Conservation (phyloP, 192 early-diverging fungal genomes). For the Umbelopsis isabellina region DNA sequence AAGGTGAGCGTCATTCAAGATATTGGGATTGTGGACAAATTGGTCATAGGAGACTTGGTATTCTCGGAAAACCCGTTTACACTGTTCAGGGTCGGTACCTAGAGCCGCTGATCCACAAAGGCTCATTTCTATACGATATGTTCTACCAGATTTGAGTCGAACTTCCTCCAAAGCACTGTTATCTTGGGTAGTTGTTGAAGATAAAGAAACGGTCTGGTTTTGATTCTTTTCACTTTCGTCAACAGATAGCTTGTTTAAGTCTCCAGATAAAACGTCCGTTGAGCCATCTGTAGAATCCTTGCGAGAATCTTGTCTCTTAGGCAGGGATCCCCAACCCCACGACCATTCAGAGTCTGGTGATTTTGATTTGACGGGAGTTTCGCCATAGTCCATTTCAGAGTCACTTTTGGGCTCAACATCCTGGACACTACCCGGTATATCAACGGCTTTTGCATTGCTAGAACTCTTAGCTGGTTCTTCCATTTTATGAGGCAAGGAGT, state of each 20-base stretch:
- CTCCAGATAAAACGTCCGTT: background rate
- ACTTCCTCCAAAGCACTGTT: conserved; percentile 15
- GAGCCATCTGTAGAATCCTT: background rate
- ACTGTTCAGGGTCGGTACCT: conserved; percentile 43
- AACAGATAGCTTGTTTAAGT: conserved; percentile 13
- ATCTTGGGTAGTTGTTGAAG: background rate
- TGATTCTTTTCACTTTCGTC: conserved; percentile 43
- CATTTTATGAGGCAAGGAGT: background rate
- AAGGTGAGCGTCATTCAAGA: conserved; percentile 56
- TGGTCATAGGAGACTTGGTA: conserved; percentile 57
- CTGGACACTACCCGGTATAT: background rate
- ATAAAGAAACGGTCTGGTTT: background rate
- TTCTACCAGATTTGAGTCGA: conserved; percentile 40
- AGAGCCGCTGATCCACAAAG: conserved; percentile 56
- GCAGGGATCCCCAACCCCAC: conserved; percentile 78
- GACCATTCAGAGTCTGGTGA: conserved; percentile 54
- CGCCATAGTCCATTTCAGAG: conserved; percentile 27
- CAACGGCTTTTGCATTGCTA: background rate
- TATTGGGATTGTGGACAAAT: conserved; percentile 54
- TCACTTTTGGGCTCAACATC: conserved; percentile 24
- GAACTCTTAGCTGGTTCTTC: background rate
- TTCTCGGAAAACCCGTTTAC: conserved; percentile 50
- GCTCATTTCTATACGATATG: conserved; percentile 59
- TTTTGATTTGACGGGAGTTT: conserved; percentile 2
- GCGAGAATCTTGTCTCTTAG: conserved; percentile 47